A percentile compares a stretch with the other conserved stretches of the same genome.
phyloP scores from a whole-genome alignment of 345 rosid species.

The Lepidium didymum region DNA sequence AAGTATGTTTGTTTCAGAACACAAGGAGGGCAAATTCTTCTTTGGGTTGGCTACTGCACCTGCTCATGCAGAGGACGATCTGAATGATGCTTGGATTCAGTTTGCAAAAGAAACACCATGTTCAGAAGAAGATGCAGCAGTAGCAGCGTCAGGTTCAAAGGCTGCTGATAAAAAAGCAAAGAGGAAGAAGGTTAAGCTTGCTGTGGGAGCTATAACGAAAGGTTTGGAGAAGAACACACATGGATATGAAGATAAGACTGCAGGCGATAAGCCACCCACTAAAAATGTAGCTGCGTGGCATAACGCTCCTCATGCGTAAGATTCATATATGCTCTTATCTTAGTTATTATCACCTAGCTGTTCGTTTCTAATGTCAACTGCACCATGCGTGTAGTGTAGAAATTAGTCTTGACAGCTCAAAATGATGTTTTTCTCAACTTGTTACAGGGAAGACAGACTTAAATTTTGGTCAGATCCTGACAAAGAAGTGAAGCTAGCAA shows the following conservation, averaged over 20 bases:
- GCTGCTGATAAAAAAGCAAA: constrained; percentile 39
- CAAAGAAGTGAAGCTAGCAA: constrained; percentile 75
- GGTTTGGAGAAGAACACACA: constrained; percentile 53
- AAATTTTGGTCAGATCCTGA: constrained; percentile 99
- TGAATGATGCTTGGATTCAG: constrained; percentile 87
- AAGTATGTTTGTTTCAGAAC: constrained; percentile 12
- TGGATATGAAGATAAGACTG: constrained; percentile 25
- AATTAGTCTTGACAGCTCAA: constrained; percentile 9
- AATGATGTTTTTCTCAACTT: constrained; percentile 14
- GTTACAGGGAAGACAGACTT: constrained; percentile 79
- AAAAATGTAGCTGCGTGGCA: constrained; percentile 96
- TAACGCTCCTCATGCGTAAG: constrained; percentile 84
- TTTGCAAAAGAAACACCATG: constrained; percentile 65
- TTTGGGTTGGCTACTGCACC: constrained; percentile 98
- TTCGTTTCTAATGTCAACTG: neutral
- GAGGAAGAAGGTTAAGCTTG: constrained; percentile 44
- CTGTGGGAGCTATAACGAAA: constrained; percentile 92
- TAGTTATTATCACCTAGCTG: neutral
- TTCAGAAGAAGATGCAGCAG: constrained; percentile 37
- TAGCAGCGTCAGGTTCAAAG: constrained; percentile 40
- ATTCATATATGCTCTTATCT: neutral
- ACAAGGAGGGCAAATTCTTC: constrained; percentile 51
- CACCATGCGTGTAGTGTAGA: neutral
- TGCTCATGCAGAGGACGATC: constrained; percentile 87
- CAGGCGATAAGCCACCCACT: constrained; percentile 32